phyloP scores from a whole-genome alignment of 2,329 filamentous ascomycete genomes.

The Plenodomus tracheiphilus region DNA sequence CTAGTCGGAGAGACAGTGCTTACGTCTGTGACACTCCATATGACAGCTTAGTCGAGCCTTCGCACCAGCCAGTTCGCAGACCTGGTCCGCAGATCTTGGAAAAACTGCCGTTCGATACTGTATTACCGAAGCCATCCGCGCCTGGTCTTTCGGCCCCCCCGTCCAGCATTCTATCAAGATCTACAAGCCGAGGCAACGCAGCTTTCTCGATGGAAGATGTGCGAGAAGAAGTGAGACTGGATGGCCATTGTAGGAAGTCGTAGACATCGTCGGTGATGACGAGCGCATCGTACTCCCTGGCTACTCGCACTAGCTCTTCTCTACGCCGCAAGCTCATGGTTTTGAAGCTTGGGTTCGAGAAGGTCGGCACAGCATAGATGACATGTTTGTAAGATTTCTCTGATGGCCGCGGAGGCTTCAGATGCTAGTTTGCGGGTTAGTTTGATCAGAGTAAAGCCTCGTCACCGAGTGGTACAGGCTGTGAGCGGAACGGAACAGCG shows the following conservation, averaged over 20 bases:
- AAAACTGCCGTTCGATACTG: constrained; percentile 85
- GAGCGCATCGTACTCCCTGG: constrained; percentile 78
- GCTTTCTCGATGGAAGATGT: constrained; percentile 45
- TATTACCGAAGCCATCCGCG: constrained; percentile 72
- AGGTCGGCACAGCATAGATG: constrained; percentile 87
- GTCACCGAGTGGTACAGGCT: neutral
- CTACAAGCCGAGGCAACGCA: constrained; percentile 70
- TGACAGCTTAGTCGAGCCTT: constrained; percentile 66
- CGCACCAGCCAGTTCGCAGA: constrained; percentile 83
- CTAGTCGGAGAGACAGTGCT: constrained; percentile 24
- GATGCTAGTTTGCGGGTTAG: constrained; percentile 44
- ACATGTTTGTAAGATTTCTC: constrained; percentile 84
- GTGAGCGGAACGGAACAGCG: neutral
- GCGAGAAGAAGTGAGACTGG: constrained; percentile 31
- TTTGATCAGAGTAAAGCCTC: neutral
- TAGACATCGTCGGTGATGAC: constrained; percentile 91
- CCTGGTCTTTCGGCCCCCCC: constrained; percentile 53
- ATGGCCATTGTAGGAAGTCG: constrained; percentile 83
- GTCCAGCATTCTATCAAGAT: constrained; percentile 72
- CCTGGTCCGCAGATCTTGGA: constrained; percentile 86
- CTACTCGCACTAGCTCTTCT: constrained; percentile 71
- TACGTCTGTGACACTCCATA: constrained; percentile 64
- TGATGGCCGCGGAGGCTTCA: constrained; percentile 63
- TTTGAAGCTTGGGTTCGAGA: constrained; percentile 83
- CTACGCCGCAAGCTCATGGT: constrained; percentile 75